phyloP scores from a whole-genome alignment of 345 rosid species.

The Gossypium raimondii region DNA sequence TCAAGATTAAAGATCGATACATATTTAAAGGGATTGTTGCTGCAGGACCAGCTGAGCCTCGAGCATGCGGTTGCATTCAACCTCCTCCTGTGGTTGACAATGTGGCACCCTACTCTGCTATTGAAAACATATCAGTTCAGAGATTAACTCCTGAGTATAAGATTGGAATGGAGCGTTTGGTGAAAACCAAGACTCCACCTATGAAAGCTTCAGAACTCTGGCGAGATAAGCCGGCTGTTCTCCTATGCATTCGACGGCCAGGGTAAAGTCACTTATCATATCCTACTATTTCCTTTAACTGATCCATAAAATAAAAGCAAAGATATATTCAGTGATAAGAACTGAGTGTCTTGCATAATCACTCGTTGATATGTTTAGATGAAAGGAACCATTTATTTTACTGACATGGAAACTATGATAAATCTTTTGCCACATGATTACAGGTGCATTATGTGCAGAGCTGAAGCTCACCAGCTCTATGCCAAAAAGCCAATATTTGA shows the following conservation, averaged over 20 bases:
- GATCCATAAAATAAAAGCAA: background rate
- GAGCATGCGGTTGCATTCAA: slow-evolving; percentile 55
- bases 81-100: slow-evolving; percentile 48
- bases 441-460: slow-evolving; percentile 77
- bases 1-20: slow-evolving; percentile 51
- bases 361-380: background rate
- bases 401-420: background rate
- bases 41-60: slow-evolving; percentile 48
- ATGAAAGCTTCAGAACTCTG: slow-evolving; percentile 60
- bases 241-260: slow-evolving; percentile 58
- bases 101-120: slow-evolving; percentile 43
- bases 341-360: background rate
- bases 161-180: slow-evolving; percentile 51
- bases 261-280: slow-evolving; percentile 35
- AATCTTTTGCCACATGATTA: background rate
- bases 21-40: slow-evolving; percentile 62
- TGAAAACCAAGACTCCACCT: slow-evolving; percentile 48
- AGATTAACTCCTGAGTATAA: slow-evolving; percentile 53
- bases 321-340: background rate
- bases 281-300: background rate
- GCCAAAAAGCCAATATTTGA: slow-evolving; percentile 58
- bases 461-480: slow-evolving; percentile 66
- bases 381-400: background rate
- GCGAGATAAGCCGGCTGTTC: slow-evolving; percentile 53
- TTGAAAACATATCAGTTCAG: slow-evolving; percentile 48